These are phyloP conservation scores for Eleusine indica DNA, from an alignment of 176 grass and related monocot genomes.

Conservation along the genomic window DNA sequence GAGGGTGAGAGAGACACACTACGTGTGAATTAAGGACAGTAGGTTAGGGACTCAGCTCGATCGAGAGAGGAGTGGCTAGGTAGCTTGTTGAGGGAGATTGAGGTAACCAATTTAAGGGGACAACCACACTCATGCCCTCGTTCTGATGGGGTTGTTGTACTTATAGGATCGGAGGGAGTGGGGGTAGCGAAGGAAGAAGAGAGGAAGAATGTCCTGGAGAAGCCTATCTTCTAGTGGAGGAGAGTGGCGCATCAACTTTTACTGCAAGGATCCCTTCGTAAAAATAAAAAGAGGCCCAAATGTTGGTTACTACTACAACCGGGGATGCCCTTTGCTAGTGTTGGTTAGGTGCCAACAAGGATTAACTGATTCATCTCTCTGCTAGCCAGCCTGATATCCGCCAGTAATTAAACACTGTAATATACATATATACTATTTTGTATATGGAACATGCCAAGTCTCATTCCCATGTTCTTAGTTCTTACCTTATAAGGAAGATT, in stretches of 20 bases:
- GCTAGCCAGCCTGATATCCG: background rate
- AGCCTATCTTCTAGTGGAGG: constrained; percentile 4
- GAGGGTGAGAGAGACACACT: constrained; percentile 5
- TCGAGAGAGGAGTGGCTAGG: constrained; percentile 31
- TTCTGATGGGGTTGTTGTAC: constrained; percentile 46
- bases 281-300: background rate
- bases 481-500: constrained; percentile 11
- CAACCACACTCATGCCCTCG: constrained; percentile 50
- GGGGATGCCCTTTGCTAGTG: background rate
- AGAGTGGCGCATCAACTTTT: constrained; percentile 11
- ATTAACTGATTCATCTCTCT: background rate
- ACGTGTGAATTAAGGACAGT: constrained; percentile 26
- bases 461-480: background rate
- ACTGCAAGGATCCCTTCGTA: constrained; percentile 13
- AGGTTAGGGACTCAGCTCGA: constrained; percentile 39
- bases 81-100: constrained; percentile 36
- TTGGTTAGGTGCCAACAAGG: constrained; percentile 25
- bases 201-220: constrained; percentile 42
- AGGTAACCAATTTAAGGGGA: constrained; percentile 38
- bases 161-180: constrained; percentile 49
- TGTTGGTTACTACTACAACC: constrained; percentile 33
- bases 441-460: background rate
- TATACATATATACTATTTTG: background rate
- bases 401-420: background rate
- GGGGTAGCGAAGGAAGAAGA: constrained; percentile 9